Base-by-base conservation (phyloP, 1,284 basidiomycete genomes). In the Cerrena zonata region DNA sequence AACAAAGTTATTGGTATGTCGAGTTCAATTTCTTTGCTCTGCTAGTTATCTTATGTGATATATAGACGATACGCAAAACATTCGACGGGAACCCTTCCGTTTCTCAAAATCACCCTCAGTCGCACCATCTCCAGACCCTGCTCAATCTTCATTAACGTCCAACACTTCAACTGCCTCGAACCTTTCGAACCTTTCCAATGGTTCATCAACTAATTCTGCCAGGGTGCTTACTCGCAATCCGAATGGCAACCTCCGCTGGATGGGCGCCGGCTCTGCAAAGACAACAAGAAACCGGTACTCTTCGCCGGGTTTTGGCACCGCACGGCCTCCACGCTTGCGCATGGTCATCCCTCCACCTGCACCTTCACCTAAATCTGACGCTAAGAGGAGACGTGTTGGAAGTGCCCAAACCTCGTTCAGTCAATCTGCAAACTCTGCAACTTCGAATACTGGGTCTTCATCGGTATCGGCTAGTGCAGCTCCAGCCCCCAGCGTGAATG, bases 211-310 rank as follows among this genome's bases (percentile, higher is more conserved):
- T 2, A 55, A 63, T 22, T 61, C 70, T 13, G 68, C 78, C 5
- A 81, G 76, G 61, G 79, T 74, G 11, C 67, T 88, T 7, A 60
- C 73, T n/a, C 77, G 71, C 63, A 89, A 88, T 60, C 86, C 85
- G 0, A 88, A 88, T 62, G 85, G 85, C 15, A 60, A 68, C 24
- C 84, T 84, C 63, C 73, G 74, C 49, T 86, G 81, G 81, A 75
- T 80, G 56, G 86, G 86, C 26, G 81, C 70, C 37, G 84, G 85
- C 36, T 85, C 83, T 58, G 77, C 86, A 7, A 80, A 77, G 53
- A 69, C 75, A 5, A 10, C 10, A 5, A 75, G 76, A 50, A 86
- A 84, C 63, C 79, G 84, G 38, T 84, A 80, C 60, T 74, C 78
- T 48, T 84, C 83, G 11, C 81, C 86, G 46, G 79, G 80, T 5